phyloP scores from a whole-genome alignment of 2,329 filamentous ascomycete species.

The Biscogniauxia sp. region DNA sequence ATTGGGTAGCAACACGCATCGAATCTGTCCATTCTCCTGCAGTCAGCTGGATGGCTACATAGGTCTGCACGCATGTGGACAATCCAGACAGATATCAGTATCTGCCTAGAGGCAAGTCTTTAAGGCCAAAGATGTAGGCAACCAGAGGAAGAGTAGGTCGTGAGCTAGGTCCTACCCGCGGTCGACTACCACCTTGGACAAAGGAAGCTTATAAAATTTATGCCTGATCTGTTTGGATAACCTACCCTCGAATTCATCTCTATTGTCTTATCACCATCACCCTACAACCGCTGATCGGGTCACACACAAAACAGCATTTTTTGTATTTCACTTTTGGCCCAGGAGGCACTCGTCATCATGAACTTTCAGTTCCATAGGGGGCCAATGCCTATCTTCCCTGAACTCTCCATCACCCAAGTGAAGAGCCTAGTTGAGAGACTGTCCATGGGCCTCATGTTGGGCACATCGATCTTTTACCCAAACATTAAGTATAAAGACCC shows the following conservation, averaged over 20 bases:
- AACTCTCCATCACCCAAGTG: not conserved
- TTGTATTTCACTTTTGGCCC: not conserved
- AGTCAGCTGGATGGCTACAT: not conserved
- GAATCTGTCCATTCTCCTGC: not conserved
- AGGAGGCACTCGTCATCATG: not conserved
- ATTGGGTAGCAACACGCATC: conserved; percentile 6
- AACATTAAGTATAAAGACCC: conserved; percentile 10
- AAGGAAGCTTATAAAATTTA: not conserved
- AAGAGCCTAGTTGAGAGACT: conserved; percentile 1
- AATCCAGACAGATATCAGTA: not conserved
- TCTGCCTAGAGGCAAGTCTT: not conserved
- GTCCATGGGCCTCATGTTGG: conserved; percentile 23
- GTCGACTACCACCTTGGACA: not conserved
- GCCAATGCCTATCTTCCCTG: not conserved
- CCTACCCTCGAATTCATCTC: not conserved
- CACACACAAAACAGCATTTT: not conserved
- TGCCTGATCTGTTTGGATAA: not conserved
- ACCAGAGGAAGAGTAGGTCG: not conserved
- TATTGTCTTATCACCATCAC: not conserved
- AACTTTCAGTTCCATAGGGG: not conserved
- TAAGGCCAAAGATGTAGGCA: not conserved
- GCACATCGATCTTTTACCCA: conserved; percentile 17
- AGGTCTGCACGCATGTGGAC: not conserved
- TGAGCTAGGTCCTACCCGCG: not conserved
- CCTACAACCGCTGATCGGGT: not conserved